Evolutionary conservation across 2,329 filamentous ascomycete species (phyloP).

Genomic region (Periconia digitata): DNA sequence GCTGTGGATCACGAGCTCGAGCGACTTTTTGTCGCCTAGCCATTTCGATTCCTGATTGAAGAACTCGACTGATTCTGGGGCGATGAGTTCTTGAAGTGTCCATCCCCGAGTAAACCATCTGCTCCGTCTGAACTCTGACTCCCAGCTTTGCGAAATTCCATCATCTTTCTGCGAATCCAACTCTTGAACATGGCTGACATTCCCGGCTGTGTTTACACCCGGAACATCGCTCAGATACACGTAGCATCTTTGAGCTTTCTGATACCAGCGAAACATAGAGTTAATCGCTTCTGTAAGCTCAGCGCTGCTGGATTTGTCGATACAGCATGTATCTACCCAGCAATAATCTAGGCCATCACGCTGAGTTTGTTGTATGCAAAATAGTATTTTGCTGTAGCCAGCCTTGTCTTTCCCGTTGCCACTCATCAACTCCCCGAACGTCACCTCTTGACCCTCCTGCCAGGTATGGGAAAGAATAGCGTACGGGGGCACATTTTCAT

Average conservation of each 20-base stretch:
- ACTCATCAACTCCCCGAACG: slow-evolving; percentile 15
- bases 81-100: slow-evolving; percentile 11
- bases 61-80: slow-evolving; percentile 15
- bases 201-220: too few species aligned
- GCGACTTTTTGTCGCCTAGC: slow-evolving; percentile 11
- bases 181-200: too few species aligned
- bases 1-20: slow-evolving; percentile 9
- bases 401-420: slow-evolving; percentile 1
- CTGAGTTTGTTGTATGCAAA: slow-evolving; percentile 9
- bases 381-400: slow-evolving; percentile 8
- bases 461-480: slow-evolving; percentile 27
- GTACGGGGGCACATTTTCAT: slow-evolving; percentile 19
- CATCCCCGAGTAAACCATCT: too few species aligned
- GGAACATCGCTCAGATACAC: slow-evolving; percentile 9
- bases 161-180: not conserved
- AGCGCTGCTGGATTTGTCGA: too few species aligned
- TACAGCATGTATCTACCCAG: slow-evolving; percentile 7
- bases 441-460: slow-evolving; percentile 18
- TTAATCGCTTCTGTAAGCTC: too few species aligned
- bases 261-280: slow-evolving; percentile 11
- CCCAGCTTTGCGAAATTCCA: not conserved
- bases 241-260: slow-evolving; percentile 3
- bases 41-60: slow-evolving; percentile 7
- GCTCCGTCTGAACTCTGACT: slow-evolving; percentile 7
- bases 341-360: slow-evolving; percentile 5